Evolutionary conservation across 257 asterid genomes (phyloP).

Genomic region (Verbena officinalis): DNA sequence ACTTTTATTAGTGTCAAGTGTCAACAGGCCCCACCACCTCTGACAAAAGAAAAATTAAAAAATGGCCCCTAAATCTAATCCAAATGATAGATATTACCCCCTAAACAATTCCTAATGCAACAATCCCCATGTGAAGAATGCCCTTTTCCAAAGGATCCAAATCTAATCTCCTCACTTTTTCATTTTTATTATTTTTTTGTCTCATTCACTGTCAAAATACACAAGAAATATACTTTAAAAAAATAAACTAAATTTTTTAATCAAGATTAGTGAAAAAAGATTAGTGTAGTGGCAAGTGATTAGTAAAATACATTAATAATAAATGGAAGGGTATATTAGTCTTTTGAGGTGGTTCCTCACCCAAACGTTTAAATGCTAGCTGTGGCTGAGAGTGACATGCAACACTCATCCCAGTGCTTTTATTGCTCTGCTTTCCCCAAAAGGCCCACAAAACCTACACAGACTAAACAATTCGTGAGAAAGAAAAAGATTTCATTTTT

Average conservation of each 20-base stretch:
- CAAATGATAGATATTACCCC: constrained; percentile 20
- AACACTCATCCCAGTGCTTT: constrained; percentile 45
- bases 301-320: constrained; percentile 3
- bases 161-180: constrained; percentile 21
- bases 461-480: constrained; percentile 18
- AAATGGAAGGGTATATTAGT: constrained; percentile 28
- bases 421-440: constrained; percentile 46
- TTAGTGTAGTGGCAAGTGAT: constrained; percentile 26
- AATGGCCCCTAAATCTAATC: constrained; percentile 19
- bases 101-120: constrained; percentile 5
- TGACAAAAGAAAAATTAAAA: constrained; percentile 10
- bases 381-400: constrained; percentile 51
- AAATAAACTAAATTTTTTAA: background rate
- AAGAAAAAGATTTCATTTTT: constrained; percentile 24
- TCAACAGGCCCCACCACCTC: constrained; percentile 28
- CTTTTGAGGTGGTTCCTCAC: constrained; percentile 6
- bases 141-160: constrained; percentile 33
- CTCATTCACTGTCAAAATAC: constrained; percentile 26
- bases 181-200: constrained; percentile 18
- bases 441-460: constrained; percentile 36
- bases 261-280: constrained; percentile 1
- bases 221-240: constrained; percentile 3
- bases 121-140: constrained; percentile 33
- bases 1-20: background rate
- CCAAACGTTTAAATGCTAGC: constrained; percentile 59